These are phyloP conservation scores for Trichoderma koningii DNA, from an alignment of 2,329 filamentous ascomycete genomes.

Conservation along the genomic window DNA sequence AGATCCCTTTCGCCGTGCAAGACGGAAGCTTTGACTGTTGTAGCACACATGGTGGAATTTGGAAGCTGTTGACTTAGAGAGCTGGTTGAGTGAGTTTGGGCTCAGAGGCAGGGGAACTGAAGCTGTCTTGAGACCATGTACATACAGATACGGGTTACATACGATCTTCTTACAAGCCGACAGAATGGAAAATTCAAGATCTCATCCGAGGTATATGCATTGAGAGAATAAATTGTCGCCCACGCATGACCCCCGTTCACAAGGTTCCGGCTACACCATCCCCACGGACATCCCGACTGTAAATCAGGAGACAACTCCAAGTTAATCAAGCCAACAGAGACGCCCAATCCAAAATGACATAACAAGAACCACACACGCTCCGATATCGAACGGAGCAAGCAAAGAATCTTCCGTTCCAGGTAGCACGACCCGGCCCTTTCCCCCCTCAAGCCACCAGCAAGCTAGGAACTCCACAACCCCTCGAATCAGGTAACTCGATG, in stretches of 20 bases:
- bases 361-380: constrained; percentile 5
- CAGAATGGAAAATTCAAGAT: background rate
- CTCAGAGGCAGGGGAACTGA: background rate
- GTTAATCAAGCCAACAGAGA: background rate
- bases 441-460: background rate
- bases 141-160: background rate
- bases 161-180: too few species aligned
- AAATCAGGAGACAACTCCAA: background rate
- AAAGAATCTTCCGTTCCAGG: constrained; percentile 7
- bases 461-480: background rate
- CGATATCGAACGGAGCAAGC: constrained; percentile 22
- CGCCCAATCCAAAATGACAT: constrained; percentile 2
- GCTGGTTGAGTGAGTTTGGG: background rate
- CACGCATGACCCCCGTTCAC: background rate
- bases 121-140: background rate
- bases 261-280: background rate
- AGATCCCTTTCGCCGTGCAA: constrained; percentile 56
- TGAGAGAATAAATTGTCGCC: background rate
- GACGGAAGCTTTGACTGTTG: constrained; percentile 52
- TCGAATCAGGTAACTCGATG: background rate
- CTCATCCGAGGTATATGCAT: background rate
- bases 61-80: background rate
- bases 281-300: too few species aligned
- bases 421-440: background rate
- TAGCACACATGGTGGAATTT: constrained; percentile 19